Evolutionary conservation across 768 basidiomycete species (phyloP).

Genomic region (Tubosaeta sp.): DNA sequence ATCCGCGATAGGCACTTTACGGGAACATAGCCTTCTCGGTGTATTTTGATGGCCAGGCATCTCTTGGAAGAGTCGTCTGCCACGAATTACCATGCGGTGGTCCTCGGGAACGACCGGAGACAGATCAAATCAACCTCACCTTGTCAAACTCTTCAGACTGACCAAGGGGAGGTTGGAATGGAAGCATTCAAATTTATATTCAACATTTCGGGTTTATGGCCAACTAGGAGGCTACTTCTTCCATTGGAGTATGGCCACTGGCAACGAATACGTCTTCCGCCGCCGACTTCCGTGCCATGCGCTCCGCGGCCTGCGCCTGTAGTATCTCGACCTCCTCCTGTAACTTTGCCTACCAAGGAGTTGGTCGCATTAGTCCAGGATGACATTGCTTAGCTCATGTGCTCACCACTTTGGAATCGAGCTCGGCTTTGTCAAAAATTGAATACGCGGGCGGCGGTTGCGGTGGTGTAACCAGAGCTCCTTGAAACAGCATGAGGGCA

Average conservation of each 20-base stretch:
- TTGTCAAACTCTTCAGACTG: background rate
- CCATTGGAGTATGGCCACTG: slow-evolving; percentile 30
- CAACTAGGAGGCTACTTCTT: slow-evolving; percentile 20
- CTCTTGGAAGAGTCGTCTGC: background rate
- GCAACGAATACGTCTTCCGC: slow-evolving; percentile 29
- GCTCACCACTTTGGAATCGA: slow-evolving; percentile 56
- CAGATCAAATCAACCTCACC: background rate
- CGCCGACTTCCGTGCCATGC: slow-evolving; percentile 32
- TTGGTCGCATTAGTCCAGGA: background rate
- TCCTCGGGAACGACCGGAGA: background rate
- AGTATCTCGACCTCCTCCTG: slow-evolving; percentile 56
- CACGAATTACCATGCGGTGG: background rate
- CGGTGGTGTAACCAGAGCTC: slow-evolving; percentile 40
- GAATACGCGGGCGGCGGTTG: slow-evolving; percentile 51
- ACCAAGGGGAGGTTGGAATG: background rate
- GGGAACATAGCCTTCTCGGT: background rate
- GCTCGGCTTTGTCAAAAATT: slow-evolving; percentile 53
- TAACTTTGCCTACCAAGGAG: slow-evolving; percentile 45
- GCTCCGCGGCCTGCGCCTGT: slow-evolving; percentile 45
- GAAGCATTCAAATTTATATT: background rate
- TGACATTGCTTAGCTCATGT: background rate
- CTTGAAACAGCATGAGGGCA: slow-evolving; percentile 23
- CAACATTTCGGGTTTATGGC: background rate
- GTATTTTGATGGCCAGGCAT: background rate
- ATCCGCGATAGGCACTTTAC: background rate